Percentiles rank a stretch among this genome's conserved stretches.
Evolutionary conservation across 148 eudicot genomes (phyloP).

Genomic region (Dianthus caryophyllus): DNA sequence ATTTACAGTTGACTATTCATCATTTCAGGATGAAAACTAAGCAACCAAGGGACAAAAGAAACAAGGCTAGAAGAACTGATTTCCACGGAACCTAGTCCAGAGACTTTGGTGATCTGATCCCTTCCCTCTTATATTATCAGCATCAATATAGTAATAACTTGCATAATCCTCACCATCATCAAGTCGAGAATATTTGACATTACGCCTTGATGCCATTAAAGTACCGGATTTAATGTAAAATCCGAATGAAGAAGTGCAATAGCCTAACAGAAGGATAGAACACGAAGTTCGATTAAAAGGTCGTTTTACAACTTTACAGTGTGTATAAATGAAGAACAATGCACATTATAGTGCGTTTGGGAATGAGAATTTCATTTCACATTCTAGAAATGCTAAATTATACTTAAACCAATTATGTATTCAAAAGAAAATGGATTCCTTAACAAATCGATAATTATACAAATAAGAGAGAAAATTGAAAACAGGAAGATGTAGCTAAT

Average conservation of each 20-base stretch:
- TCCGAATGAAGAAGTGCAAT: neutral
- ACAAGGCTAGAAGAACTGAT: conserved; percentile 74
- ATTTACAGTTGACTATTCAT: too few species aligned
- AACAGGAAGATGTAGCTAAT: too few species aligned
- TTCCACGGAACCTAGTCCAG: conserved; percentile 81
- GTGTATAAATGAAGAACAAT: neutral
- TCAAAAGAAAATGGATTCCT: too few species aligned
- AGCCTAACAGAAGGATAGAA: neutral
- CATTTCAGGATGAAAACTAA: conserved; percentile 60
- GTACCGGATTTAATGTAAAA: neutral
- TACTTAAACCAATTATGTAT: too few species aligned
- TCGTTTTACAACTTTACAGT: neutral
- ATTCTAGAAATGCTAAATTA: too few species aligned
- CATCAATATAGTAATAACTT: conserved; percentile 17
- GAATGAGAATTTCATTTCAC: too few species aligned
- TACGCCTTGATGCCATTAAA: conserved; percentile 66
- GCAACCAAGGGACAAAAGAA: conserved; percentile 64
- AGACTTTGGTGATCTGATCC: conserved; percentile 52
- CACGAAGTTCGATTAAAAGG: neutral
- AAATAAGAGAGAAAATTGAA: too few species aligned
- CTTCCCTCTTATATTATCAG: conserved; percentile 22
- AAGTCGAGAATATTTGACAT: conserved; percentile 62
- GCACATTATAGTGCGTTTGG: too few species aligned
- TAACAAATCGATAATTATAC: too few species aligned
- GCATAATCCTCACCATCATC: conserved; percentile 49